Evolutionary conservation across 768 basidiomycete genomes (phyloP), one percentile per base, ranked within the genome.

Genomic region (Calocybe gangraenosa): DNA sequence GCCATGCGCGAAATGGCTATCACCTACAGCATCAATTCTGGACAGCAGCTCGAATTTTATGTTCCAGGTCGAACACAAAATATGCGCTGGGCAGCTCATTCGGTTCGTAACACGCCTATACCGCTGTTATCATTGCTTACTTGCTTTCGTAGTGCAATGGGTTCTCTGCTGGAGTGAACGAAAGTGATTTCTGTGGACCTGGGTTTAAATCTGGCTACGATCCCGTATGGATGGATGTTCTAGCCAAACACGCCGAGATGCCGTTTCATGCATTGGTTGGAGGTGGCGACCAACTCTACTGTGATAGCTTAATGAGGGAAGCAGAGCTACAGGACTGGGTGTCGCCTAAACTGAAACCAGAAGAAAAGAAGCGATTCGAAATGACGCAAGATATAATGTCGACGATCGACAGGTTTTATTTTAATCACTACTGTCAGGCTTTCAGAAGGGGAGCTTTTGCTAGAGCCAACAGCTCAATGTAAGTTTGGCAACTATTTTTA

Each of bases 261-360:
- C 93, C 95, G 0, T 92, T 92, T 60, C 95, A 99, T 57, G 80
- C 73, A n/a, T 73, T 98, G 28, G 84, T 96, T 5, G 95, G 95
- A 14, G 95, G 95, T 15, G 92, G 93, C 9, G 92, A 95, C 61
- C 93, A 95, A 61, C 71, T 96, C 14, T 96, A 92, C 56, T 91
- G 89, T 50, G 90, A 92, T 53, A 68, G 86, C 28, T 61, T 99
- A 42, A 86, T 83, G 47, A 78, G 87, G 49, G 95, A 98, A 59
- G 87, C 89, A 7, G 91, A 93, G 60, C 61, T 94, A 64, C 87
- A 90, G 63, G 82, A 79, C 15, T 99, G 96, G 94, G 71, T 92
- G 8, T 71, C 71, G 10, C 69, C n/a, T n/a, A 28, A 73, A 34
- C 62, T 74, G 43, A 82, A 82, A 52, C 62, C 75, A 1, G 69